These are phyloP conservation scores for Firmiana major DNA, from an alignment of 345 rosid species.

Conservation along the genomic window DNA sequence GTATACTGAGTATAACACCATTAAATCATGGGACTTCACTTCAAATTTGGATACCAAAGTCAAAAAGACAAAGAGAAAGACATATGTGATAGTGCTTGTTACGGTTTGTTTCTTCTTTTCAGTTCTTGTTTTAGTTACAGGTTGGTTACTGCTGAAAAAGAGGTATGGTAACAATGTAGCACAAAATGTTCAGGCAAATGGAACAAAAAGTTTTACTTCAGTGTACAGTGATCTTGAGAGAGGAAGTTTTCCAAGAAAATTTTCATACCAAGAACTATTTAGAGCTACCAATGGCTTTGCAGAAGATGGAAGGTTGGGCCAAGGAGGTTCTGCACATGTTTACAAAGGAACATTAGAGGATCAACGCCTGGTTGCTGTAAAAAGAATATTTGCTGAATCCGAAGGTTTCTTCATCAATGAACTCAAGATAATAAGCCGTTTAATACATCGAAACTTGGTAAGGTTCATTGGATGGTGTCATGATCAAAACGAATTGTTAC, in stretches of 20 bases:
- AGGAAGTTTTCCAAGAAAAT: not conserved
- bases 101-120: not conserved
- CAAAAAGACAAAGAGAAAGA: not conserved
- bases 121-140: not conserved
- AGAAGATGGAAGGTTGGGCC: not conserved
- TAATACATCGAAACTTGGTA: slow-evolving; percentile 9
- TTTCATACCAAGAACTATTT: not conserved
- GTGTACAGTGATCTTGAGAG: not conserved
- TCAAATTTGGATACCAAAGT: slow-evolving; percentile 21
- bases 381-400: slow-evolving; percentile 2
- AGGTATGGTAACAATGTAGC: not conserved
- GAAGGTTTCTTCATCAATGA: not conserved
- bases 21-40: slow-evolving; percentile 38
- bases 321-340: not conserved
- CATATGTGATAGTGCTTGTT: not conserved
- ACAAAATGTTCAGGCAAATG: not conserved
- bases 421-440: slow-evolving; percentile 1
- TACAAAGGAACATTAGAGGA: not conserved
- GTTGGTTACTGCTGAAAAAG: not conserved
- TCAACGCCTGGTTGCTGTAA: not conserved
- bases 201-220: not conserved
- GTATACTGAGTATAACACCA: slow-evolving; percentile 3
- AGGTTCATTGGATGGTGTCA: slow-evolving; percentile 2
- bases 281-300: not conserved
- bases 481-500: not conserved